Evolutionary conservation across 1,139 yeast genomes (phyloP), one percentile per base, ranked within the genome.

Genomic region (Yamadazyma trypodendri): DNA sequence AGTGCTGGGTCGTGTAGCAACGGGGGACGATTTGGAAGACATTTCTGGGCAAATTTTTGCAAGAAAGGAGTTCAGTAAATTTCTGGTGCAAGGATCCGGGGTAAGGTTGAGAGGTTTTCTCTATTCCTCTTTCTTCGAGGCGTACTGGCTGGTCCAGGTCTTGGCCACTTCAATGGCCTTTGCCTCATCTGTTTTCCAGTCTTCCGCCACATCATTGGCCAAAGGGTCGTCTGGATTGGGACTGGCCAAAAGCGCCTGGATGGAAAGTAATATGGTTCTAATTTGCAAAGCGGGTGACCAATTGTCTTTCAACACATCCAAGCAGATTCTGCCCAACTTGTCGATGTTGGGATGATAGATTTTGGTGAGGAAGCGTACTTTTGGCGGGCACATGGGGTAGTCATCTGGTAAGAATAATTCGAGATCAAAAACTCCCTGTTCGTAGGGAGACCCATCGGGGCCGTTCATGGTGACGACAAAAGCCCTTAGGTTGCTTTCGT

Each of bases 241-340:
- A 3, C 96, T 90, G 1, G 96, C 96, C 39, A 92, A 68, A 41
- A 92, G 68, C 0, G 98, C 97, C 62, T 94, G 98, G 44, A 92
- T 85, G 13, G 96, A 86, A 42, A 94, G 71, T 48, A 92, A 68
- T 28, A 92, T 85, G n/a, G 98, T 94, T 59, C 97, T 76, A 49
- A 92, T 92, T 60, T 92, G 97, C 45, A 90, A 72, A 0, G 98
- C 98, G 7, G 98, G 98, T n/a, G 96, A 85, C 98, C 98, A 92
- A 63, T 67, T 73, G 62, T 81, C 86, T 63, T 92, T 92, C 58
- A 92, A 73, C 32, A 92, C 97, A 60, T 92, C 98, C 40, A 92
- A 75, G 63, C 98, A 92, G 51, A 92, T 92, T 50, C 98, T 76
- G 3, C 98, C 98, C 49, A 92, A 72, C 56, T 94, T 79, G 60